Base-by-base conservation (phyloP, 148 eudicot genomes). In the Polygonum maritimum region DNA sequence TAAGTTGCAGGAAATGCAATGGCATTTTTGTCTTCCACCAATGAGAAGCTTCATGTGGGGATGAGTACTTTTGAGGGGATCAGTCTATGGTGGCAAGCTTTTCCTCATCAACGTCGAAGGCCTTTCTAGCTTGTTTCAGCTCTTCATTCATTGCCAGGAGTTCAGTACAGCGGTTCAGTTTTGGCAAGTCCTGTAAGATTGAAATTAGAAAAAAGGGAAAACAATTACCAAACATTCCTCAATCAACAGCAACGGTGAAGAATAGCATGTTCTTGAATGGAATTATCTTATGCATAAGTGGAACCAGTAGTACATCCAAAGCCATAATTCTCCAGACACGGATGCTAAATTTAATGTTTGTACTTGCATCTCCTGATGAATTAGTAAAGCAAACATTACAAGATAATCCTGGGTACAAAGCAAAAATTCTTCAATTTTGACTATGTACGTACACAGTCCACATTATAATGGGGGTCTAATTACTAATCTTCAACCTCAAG, bases 61-160 rank as follows among this genome's bases (percentile, higher is more conserved):
- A 21, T 57, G 63, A 57, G 12, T n/a, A 44, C 33, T 13, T 19
- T 11, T 41, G 0, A 51, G 47, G 54, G 74, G 21, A 74, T 85
- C 82, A 93, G 18, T 93, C 97, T 48, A 77, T 57, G 48, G 90
- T 75, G 33, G 87, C 90, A 76, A 93, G 82, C 89, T 91, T 93
- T 80, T 91, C 98, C 76, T 93, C 98, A 44, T 93, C 98, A 22
- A 91, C 90, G 52, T 94, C 98, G 76, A 94, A 91, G 57, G 97
- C 98, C 82, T 91, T 94, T 80, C 97, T 82, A 62, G 98, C 98
- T 83, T 94, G 98, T 84, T 94, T 94, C 67, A 94, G 89, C 82
- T 94, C 98, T 82, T 94, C 98, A 73, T 94, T 91, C 98, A 91
- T 90, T 5, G 95, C 90, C 77, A 94, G 83, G 71, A 94, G 81